Base-by-base conservation (phyloP, 108 stramenopile species). In the Aurantiochytrium sp. region DNA sequence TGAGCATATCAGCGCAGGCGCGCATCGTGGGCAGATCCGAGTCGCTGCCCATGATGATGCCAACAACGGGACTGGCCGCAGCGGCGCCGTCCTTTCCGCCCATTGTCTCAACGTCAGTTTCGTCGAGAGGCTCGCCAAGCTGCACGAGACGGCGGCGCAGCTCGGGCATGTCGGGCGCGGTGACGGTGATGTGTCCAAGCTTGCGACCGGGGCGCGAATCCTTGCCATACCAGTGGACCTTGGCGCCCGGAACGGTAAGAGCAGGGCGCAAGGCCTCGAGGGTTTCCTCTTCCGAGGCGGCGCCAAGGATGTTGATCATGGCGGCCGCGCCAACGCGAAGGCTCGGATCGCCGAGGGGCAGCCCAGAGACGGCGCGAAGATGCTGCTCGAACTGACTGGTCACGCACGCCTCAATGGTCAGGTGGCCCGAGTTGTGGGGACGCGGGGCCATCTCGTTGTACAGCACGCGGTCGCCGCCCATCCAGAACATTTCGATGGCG, bases 351-450 rank as follows among this genome's bases (percentile, higher is more conserved):
- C 98, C 98, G 72, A 98, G 90, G 6, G 97, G 97, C 89, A 99
- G 93, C 0, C 97, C 98, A 87, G 97, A 94, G 25, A 99, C 94
- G 23, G 95, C 98, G 60, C 98, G 94, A 55, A 99, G 89, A 92
- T 98, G 98, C 94, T 98, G 98, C 91, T 98, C 98, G 92, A 99
- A 99, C 91, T 99, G 99, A 89, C 95, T 96, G 29, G 95, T 92
- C 4, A 94, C 96, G 90, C 97, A 98, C 18, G 98, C 98, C 92
- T 99, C 98, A 91, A 98, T 98, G 21, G 99, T 99, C 94, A 98
- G 98, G 94, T 99, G 99, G n/a, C 99, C 99, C 5, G 97, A 97
- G 89, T 99, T 99, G 91, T 99, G 99, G 44, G 99, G 98, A 43
- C 97, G 91, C 5, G 99, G 99, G 4, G 99, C 99, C 25, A 98